A percentile compares a stretch with the other conserved stretches of the same genome.
These are phyloP conservation scores for Leccinum rimulosum DNA, from an alignment of 768 basidiomycete species.

Conservation along the genomic window DNA sequence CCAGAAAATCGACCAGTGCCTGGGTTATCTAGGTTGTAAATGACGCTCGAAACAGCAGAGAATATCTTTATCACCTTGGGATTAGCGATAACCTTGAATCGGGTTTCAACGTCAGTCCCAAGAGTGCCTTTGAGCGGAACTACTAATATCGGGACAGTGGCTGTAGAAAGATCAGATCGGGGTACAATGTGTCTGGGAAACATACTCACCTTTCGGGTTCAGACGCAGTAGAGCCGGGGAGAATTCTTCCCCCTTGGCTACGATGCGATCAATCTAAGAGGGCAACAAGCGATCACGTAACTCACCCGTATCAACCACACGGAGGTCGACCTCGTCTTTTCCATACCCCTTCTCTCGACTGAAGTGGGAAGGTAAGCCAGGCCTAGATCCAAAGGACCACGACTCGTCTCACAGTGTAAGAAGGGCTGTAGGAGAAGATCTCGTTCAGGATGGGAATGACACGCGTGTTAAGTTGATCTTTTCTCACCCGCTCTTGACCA, in stretches of 20 bases:
- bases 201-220: slow-evolving; percentile 62
- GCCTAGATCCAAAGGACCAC: not conserved
- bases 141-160: slow-evolving; percentile 77
- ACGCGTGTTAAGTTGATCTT: not conserved
- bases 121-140: slow-evolving; percentile 82
- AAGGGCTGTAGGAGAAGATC: slow-evolving; percentile 37
- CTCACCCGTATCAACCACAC: slow-evolving; percentile 63
- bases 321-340: slow-evolving; percentile 68
- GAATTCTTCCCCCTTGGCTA: slow-evolving; percentile 80
- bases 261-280: slow-evolving; percentile 25
- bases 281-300: not conserved
- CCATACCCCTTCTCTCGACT: slow-evolving; percentile 83
- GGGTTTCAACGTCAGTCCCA: slow-evolving; percentile 63
- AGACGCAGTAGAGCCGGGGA: slow-evolving; percentile 71
- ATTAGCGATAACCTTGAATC: slow-evolving; percentile 79
- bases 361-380: slow-evolving; percentile 7
- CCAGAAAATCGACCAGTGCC: slow-evolving; percentile 78
- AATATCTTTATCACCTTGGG: slow-evolving; percentile 44
- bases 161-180: slow-evolving; percentile 35
- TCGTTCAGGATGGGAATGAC: not conserved
- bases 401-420: slow-evolving; percentile 49
- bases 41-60: not conserved
- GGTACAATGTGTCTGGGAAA: slow-evolving; percentile 5
- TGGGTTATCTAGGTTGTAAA: slow-evolving; percentile 28
- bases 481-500: slow-evolving; percentile 67